Conservation (phyloP, 495 filamentous ascomycete genomes). For the Penicillium parvum region DNA sequence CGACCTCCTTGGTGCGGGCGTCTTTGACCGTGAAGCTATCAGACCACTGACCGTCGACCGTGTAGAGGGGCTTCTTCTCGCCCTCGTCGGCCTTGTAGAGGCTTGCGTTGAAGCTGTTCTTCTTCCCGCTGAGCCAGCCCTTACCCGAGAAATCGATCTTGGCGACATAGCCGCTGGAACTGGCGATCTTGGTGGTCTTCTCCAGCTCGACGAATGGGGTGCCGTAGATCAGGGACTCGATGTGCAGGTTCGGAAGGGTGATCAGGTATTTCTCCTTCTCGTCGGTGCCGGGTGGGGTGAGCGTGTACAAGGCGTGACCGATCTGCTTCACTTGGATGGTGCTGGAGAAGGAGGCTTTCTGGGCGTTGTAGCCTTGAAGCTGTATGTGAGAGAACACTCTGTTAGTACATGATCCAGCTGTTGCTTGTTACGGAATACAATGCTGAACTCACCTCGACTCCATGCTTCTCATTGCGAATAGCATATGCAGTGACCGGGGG, state of each 20-base stretch:
- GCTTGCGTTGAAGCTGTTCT: conserved; percentile 81
- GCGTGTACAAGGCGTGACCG: conserved; percentile 81
- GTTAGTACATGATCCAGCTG: neutral
- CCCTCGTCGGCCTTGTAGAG: conserved; percentile 67
- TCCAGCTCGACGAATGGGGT: conserved; percentile 89
- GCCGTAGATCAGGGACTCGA: conserved; percentile 89
- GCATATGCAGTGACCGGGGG: conserved; percentile 95
- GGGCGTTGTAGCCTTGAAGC: conserved; percentile 95
- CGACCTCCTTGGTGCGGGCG: conserved; percentile 59
- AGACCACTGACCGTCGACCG: conserved; percentile 87
- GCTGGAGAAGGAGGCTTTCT: conserved; percentile 88
- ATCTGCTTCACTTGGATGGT: conserved; percentile 96
- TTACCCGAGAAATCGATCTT: conserved; percentile 91
- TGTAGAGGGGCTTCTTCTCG: conserved; percentile 81
- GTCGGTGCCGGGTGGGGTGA: conserved; percentile 55
- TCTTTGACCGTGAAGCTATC: conserved; percentile 76
- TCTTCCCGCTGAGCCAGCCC: conserved; percentile 92
- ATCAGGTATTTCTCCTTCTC: conserved; percentile 77
- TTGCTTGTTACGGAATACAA: neutral
- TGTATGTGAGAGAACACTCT: conserved; percentile 16
- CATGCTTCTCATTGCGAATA: conserved; percentile 79
- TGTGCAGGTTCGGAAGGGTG: conserved; percentile 86
- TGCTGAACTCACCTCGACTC: conserved; percentile 54
- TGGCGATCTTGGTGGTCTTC: conserved; percentile 73
- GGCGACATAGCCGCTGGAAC: conserved; percentile 80